phyloP scores from a whole-genome alignment of 192 early-diverging fungal genomes.

The Gorgonomyces haynaldii region DNA sequence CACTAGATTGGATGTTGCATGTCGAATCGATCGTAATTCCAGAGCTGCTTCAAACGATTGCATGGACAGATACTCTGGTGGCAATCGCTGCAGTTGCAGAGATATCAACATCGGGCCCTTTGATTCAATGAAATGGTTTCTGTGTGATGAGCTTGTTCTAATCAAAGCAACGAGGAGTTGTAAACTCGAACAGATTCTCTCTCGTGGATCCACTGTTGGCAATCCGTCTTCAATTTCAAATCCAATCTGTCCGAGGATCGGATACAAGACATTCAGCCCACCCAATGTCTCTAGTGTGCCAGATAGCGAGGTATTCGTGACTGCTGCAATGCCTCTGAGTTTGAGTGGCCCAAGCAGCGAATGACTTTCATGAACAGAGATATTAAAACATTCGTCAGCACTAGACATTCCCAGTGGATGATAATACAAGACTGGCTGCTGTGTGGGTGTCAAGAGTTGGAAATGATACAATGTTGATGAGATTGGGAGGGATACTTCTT shows the following conservation, averaged over 20 bases:
- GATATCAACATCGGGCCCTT: slow-evolving; percentile 24
- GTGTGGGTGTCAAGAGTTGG: background rate
- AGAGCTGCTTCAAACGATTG: slow-evolving; percentile 21
- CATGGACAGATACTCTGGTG: slow-evolving; percentile 15
- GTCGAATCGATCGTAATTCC: slow-evolving; percentile 11
- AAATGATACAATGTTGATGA: background rate
- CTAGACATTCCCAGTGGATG: background rate
- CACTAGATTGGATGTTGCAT: slow-evolving; percentile 1
- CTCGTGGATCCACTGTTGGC: background rate
- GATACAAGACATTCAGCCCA: slow-evolving; percentile 27
- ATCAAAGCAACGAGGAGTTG: slow-evolving; percentile 19
- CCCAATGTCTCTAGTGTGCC: slow-evolving; percentile 28
- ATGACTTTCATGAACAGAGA: background rate
- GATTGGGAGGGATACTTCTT: background rate
- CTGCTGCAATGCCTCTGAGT: background rate
- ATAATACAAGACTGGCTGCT: background rate
- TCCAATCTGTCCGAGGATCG: slow-evolving; percentile 26
- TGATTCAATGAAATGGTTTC: slow-evolving; percentile 15
- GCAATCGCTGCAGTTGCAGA: slow-evolving; percentile 21
- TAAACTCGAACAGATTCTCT: slow-evolving; percentile 15
- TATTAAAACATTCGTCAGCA: background rate
- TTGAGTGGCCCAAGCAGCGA: background rate
- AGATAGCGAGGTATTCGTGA: background rate
- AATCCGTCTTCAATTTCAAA: background rate
- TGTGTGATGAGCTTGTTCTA: slow-evolving; percentile 12